These are phyloP conservation scores for Canavalia ensiformis DNA, from an alignment of 306 rosid genomes.

Conservation along the genomic window DNA sequence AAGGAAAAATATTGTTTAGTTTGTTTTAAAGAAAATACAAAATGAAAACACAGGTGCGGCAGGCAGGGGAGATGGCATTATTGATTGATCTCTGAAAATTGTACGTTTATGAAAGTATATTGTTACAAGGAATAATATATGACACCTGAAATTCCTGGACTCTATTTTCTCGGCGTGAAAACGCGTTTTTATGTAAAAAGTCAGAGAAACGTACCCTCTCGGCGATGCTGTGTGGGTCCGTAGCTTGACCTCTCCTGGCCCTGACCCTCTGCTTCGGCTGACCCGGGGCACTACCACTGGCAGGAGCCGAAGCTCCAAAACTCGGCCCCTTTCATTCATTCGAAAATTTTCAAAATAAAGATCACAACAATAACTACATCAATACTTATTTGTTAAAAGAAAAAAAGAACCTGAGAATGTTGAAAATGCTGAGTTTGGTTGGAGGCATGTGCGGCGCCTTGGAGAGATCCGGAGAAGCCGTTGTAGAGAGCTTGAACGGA, in stretches of 20 bases:
- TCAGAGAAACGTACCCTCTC: constrained; percentile 71
- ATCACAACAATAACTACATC: neutral
- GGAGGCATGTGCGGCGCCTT: constrained; percentile 47
- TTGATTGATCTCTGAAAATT: neutral
- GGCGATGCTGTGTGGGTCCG: constrained; percentile 98
- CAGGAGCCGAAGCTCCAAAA: constrained; percentile 64
- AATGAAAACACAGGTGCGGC: too few species aligned
- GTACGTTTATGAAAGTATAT: neutral
- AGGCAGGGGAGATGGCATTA: neutral
- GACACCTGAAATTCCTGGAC: constrained; percentile 28
- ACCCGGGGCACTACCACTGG: constrained; percentile 54
- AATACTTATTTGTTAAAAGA: neutral
- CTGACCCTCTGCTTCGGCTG: constrained; percentile 93
- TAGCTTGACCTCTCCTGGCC: constrained; percentile 97
- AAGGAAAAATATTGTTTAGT: too few species aligned
- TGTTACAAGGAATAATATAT: constrained; percentile 32
- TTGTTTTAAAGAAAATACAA: too few species aligned
- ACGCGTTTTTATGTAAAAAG: neutral
- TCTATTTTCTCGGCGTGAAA: constrained; percentile 46
- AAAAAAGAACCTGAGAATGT: constrained; percentile 59
- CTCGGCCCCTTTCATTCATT: constrained; percentile 53
- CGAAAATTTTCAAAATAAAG: neutral
- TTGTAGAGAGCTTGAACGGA: constrained; percentile 66
- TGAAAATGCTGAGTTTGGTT: constrained; percentile 72
- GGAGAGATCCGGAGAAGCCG: constrained; percentile 72